Percentiles rank a stretch among this genome's conserved stretches.
phyloP scores from a whole-genome alignment of 1,139 yeast species.

The Hemisphaericaspora lyxosophila region DNA sequence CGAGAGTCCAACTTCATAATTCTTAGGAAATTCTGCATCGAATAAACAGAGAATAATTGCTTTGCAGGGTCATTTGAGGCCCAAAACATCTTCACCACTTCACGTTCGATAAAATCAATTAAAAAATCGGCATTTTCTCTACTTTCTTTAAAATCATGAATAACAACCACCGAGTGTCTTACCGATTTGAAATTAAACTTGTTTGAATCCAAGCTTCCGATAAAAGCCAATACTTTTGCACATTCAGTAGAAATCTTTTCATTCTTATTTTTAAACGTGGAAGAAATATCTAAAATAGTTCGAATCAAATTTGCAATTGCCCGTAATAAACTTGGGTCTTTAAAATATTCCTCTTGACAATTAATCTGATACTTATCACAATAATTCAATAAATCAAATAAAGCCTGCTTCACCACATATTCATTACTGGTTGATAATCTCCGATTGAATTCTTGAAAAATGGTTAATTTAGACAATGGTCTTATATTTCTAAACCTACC shows the following conservation, averaged over 20 bases:
- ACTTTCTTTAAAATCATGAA: conserved; percentile 62
- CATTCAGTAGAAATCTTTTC: conserved; percentile 56
- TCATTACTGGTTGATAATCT: conserved; percentile 67
- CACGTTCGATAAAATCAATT: conserved; percentile 61
- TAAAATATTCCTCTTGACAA: conserved; percentile 42
- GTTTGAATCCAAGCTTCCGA: conserved; percentile 79
- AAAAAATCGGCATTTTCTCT: conserved; percentile 66
- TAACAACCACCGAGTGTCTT: conserved; percentile 46
- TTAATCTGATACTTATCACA: conserved; percentile 47
- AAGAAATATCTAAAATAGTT: conserved; percentile 58
- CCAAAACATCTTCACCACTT: conserved; percentile 79
- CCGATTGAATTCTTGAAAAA: conserved; percentile 51
- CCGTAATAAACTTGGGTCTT: conserved; percentile 29
- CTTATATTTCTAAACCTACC: conserved; percentile 23
- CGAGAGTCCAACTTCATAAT: conserved; percentile 55
- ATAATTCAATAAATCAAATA: conserved; percentile 62
- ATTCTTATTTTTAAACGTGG: conserved; percentile 52
- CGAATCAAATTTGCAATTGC: conserved; percentile 49
- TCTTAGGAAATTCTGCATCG: conserved; percentile 82
- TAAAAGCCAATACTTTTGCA: conserved; percentile 67
- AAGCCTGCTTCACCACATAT: conserved; percentile 75
- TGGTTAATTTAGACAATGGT: conserved; percentile 30
- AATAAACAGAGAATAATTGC: conserved; percentile 82
- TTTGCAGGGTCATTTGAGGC: conserved; percentile 86
- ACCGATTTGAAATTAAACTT: conserved; percentile 52